Evolutionary conservation across 1,139 yeast genomes (phyloP).

Genomic region (Lizanozyma gosingica): DNA sequence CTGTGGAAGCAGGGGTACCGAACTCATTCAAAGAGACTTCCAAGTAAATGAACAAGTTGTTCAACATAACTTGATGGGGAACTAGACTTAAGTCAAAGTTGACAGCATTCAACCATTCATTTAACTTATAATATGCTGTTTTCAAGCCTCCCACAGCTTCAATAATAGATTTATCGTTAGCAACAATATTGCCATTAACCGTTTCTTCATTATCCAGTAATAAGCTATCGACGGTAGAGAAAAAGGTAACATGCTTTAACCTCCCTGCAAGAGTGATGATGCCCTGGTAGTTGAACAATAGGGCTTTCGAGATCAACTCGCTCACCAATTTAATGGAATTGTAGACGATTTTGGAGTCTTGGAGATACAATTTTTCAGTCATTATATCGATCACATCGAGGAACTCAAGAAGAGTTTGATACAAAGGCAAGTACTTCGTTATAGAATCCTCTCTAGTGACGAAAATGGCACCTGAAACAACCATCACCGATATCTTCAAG

Average conservation of each 20-base stretch:
- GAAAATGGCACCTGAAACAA: constrained; percentile 38
- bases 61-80: constrained; percentile 35
- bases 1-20: constrained; percentile 38
- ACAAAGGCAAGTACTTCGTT: constrained; percentile 31
- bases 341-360: constrained; percentile 37
- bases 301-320: constrained; percentile 35
- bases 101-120: constrained; percentile 27
- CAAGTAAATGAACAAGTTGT: constrained; percentile 31
- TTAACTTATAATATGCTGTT: constrained; percentile 27
- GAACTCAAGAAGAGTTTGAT: constrained; percentile 33
- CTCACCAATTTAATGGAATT: constrained; percentile 39
- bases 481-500: constrained; percentile 34
- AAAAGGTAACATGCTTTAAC: constrained; percentile 37
- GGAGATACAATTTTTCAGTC: constrained; percentile 31
- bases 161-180: constrained; percentile 27
- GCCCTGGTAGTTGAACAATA: constrained; percentile 30
- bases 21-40: constrained; percentile 36
- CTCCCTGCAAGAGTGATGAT: constrained; percentile 37
- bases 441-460: constrained; percentile 23
- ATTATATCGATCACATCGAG: constrained; percentile 35
- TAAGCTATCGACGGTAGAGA: constrained; percentile 31
- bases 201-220: neutral
- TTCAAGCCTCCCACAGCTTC: constrained; percentile 28
- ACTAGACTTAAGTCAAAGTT: constrained; percentile 31
- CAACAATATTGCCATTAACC: constrained; percentile 14